These are phyloP conservation scores for Colletotrichum brevisporum DNA, from an alignment of 2,329 filamentous ascomycete species.

Conservation along the genomic window DNA sequence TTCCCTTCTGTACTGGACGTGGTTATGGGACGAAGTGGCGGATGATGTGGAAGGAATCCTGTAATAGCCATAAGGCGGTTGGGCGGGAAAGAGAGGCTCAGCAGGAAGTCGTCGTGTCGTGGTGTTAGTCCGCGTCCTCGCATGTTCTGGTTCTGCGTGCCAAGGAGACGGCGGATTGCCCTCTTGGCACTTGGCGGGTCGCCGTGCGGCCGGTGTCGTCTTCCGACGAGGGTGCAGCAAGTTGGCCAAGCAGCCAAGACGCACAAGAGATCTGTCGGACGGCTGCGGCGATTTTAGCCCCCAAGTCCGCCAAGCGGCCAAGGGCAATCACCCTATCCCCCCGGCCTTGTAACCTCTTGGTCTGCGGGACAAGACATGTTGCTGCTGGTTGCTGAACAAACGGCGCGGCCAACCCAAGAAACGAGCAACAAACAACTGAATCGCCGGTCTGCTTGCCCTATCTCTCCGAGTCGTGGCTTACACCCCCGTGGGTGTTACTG, in stretches of 20 bases:
- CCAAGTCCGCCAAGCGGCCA: slow-evolving; percentile 28
- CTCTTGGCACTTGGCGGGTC: slow-evolving; percentile 39
- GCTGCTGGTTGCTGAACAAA: background rate
- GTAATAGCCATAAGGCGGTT: too few species aligned
- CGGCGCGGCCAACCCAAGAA: slow-evolving; percentile 6
- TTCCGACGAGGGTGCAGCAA: slow-evolving; percentile 21
- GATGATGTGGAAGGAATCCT: slow-evolving; percentile 2
- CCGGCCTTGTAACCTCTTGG: slow-evolving; percentile 1
- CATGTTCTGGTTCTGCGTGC: slow-evolving; percentile 12
- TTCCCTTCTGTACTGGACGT: background rate
- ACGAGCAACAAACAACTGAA: slow-evolving; percentile 14
- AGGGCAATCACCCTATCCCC: slow-evolving; percentile 22
- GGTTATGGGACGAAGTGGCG: slow-evolving; percentile 27
- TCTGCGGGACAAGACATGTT: slow-evolving; percentile 2
- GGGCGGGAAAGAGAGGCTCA: slow-evolving; percentile 12
- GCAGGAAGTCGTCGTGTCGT: slow-evolving; percentile 10
- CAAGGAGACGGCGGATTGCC: slow-evolving; percentile 26
- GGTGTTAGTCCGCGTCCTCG: background rate
- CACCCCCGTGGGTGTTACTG: background rate
- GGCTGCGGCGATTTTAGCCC: slow-evolving; percentile 6
- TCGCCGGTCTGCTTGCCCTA: slow-evolving; percentile 4
- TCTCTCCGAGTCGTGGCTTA: slow-evolving; percentile 32
- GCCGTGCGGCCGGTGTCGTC: slow-evolving; percentile 37
- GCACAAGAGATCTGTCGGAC: slow-evolving; percentile 33
- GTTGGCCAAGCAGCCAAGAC: slow-evolving; percentile 33